phyloP scores from a whole-genome alignment of 2,329 filamentous ascomycete genomes.

The Ophiostoma montium region DNA sequence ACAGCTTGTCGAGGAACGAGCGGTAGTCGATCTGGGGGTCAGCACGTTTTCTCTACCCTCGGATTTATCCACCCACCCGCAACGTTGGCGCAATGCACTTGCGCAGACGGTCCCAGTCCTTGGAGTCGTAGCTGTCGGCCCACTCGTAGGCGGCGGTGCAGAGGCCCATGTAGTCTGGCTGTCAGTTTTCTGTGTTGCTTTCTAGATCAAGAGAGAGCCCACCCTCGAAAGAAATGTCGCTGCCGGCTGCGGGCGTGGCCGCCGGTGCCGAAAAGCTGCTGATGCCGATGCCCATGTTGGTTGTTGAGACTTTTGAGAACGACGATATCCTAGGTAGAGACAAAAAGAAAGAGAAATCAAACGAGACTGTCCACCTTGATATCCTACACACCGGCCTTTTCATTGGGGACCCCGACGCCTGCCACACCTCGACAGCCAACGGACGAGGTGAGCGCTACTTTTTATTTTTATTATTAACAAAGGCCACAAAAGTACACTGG shows the following conservation, averaged over 20 bases:
- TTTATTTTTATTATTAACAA: no score
- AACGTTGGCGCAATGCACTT: constrained; percentile 49
- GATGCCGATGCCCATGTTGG: constrained; percentile 10
- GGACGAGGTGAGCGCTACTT: no score
- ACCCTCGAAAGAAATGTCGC: constrained; percentile 12
- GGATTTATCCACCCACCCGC: constrained; percentile 22
- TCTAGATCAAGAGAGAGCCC: neutral
- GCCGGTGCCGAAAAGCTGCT: constrained; percentile 4
- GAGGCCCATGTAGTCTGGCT: constrained; percentile 35
- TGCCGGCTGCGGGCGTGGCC: neutral
- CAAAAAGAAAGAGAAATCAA: neutral
- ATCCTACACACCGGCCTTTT: no score
- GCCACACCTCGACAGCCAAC: no score
- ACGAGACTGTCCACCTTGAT: no score
- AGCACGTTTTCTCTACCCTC: neutral
- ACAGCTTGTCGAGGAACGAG: constrained; percentile 43
- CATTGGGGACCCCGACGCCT: no score
- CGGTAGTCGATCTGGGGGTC: constrained; percentile 66
- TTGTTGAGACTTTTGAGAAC: neutral
- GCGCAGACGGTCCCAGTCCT: constrained; percentile 47
- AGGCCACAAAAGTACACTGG: no score
- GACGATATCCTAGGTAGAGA: neutral
- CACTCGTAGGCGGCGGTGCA: constrained; percentile 41
- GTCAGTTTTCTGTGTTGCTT: neutral
- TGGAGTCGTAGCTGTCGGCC: constrained; percentile 52